A percentile compares a stretch with the other conserved stretches of the same genome.
These are phyloP conservation scores for Penicillium odoratum DNA, from an alignment of 495 filamentous ascomycete species.

Conservation along the genomic window DNA sequence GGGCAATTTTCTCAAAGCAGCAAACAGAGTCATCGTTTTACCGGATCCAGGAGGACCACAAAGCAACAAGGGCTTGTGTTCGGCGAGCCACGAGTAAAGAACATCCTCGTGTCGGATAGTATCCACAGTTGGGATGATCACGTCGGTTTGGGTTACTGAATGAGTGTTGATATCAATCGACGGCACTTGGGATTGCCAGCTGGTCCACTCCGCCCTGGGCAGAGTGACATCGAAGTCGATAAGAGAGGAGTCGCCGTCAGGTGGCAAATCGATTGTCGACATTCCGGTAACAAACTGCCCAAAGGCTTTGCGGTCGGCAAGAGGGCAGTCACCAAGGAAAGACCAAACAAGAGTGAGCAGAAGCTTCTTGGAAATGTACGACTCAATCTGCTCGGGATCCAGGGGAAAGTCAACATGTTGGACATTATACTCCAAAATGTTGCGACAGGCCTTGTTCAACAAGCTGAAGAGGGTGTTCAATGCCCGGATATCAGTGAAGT, in stretches of 20 bases:
- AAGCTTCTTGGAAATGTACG: slow-evolving; percentile 88
- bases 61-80: slow-evolving; percentile 94
- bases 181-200: slow-evolving; percentile 94
- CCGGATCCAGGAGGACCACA: slow-evolving; percentile 97
- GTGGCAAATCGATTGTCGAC: slow-evolving; percentile 79
- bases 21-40: slow-evolving; percentile 99
- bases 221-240: slow-evolving; percentile 93
- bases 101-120: slow-evolving; percentile 97
- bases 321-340: slow-evolving; percentile 89
- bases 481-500: slow-evolving; percentile 86
- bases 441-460: slow-evolving; percentile 87
- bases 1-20: slow-evolving; percentile 89
- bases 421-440: slow-evolving; percentile 90
- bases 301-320: slow-evolving; percentile 83
- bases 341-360: slow-evolving; percentile 91
- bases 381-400: slow-evolving; percentile 82
- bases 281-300: slow-evolving; percentile 78
- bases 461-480: slow-evolving; percentile 93
- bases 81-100: slow-evolving; percentile 96
- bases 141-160: slow-evolving; percentile 93
- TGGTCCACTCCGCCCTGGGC: slow-evolving; percentile 81
- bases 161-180: slow-evolving; percentile 96
- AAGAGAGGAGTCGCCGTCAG: slow-evolving; percentile 72
- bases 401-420: slow-evolving; percentile 94
- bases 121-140: slow-evolving; percentile 95